phyloP scores from a whole-genome alignment of 352 stramenopile genomes.

The Pythium chondricola region DNA sequence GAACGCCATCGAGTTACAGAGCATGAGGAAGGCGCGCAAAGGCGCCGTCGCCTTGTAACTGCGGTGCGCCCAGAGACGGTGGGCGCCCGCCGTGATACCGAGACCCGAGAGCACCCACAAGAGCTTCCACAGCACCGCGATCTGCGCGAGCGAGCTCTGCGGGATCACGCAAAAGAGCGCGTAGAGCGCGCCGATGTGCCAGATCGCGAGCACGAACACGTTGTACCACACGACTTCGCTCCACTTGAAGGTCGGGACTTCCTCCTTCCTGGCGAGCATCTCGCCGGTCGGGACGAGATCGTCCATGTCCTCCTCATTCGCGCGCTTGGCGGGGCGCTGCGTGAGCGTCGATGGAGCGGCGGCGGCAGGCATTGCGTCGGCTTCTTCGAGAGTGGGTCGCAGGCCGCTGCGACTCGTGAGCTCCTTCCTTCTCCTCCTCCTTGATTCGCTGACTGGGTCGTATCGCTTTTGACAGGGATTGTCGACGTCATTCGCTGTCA shows the following conservation, averaged over 20 bases:
- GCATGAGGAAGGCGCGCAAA: conserved; percentile 94
- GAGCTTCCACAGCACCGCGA: conserved; percentile 53
- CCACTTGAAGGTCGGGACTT: conserved; percentile 42
- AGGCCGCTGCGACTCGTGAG: too few relatives aligned
- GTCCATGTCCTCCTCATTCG: conserved; percentile 33
- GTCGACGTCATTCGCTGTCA: too few relatives aligned
- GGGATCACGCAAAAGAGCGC: conserved; percentile 57
- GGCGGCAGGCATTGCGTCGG: too few relatives aligned
- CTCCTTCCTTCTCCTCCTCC: too few relatives aligned
- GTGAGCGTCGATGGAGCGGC: too few relatives aligned
- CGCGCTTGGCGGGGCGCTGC: conserved; percentile 10
- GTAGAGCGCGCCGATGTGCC: conserved; percentile 77
- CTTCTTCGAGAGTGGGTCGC: too few relatives aligned
- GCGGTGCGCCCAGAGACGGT: conserved; percentile 95
- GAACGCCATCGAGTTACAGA: conserved; percentile 96
- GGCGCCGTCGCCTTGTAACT: conserved; percentile 92
- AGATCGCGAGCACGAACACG: conserved; percentile 48
- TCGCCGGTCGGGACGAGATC: conserved; percentile 17
- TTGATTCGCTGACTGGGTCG: too few relatives aligned
- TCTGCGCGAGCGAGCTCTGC: conserved; percentile 29
- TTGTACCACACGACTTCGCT: conserved; percentile 86
- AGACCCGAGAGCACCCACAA: conserved; percentile 85
- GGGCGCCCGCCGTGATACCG: conserved; percentile 96
- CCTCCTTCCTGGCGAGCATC: conserved; percentile 19
- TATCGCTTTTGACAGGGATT: too few relatives aligned